Evolutionary conservation across 306 rosid species (phyloP), one percentile per base, ranked within the genome.

Genomic region (Psophocarpus tetragonolobus): DNA sequence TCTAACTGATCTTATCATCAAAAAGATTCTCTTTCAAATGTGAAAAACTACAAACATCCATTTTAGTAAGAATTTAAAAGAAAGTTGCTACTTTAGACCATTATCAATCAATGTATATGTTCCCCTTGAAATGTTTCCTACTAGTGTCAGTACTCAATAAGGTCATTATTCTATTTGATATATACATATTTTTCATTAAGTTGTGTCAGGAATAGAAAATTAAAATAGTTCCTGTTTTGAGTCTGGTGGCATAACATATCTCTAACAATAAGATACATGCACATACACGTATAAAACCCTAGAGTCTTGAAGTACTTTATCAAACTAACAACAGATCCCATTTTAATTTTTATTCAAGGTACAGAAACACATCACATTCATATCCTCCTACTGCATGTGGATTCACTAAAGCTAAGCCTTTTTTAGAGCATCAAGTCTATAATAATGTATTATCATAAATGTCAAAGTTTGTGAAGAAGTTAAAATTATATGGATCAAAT

Each of bases 401-500:
- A 70, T 70, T 54, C 13, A 71, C 24, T 39, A 57, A 47, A 67
- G 58, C n/a, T 58, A 47, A 73, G 58, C 1, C n/a, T n/a, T n/a
- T n/a, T 56, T 42, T 14, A 58, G 17, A 76, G 36, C 48, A 12
- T 51, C 39, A 7, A 41, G 62, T 65, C 39, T 57, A 57, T 33
- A 65, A 35, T 35, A 44, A 66, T 9, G 30, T n/a, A 56, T 44
- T 57, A 65, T 44, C 13, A 69, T 32, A 54, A 68, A 53, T 11
- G 27, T 29, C 14, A 70, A 69, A 68, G 32, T 23, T 70, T 57
- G 8, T 44, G 79, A 45, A 41, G 38, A 56, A 53, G 10, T 45
- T 42, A 21, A 74, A 63, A 33, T 27, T 29, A 56, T 0, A 20
- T 32, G 74, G 36, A 74, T 45, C 62, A 75, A 68, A 78, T 81